Evolutionary conservation across 148 eudicot species (phyloP).

Genomic region (Agrostemma githago): DNA sequence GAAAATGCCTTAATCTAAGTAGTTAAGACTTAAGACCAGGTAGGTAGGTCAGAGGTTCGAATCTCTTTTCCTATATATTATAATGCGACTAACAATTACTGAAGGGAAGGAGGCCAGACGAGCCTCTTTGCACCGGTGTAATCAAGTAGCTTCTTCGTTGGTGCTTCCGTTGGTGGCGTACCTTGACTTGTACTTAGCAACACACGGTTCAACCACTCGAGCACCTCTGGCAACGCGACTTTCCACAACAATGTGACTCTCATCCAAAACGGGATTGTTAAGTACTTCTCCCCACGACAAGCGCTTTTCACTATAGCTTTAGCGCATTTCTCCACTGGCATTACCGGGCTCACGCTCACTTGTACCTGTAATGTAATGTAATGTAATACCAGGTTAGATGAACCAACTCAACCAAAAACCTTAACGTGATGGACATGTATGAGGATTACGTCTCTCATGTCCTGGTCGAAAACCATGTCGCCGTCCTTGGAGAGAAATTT

Average conservation of each 20-base stretch:
- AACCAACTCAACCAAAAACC: too few relatives aligned
- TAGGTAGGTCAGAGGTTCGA: too few relatives aligned
- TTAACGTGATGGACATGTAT: too few relatives aligned
- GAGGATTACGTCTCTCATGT: constrained; percentile 50
- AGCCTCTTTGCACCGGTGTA: constrained; percentile 38
- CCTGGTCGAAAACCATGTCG: constrained; percentile 35
- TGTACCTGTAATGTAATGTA: constrained; percentile 37
- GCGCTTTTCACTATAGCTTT: constrained; percentile 51
- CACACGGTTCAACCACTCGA: constrained; percentile 41
- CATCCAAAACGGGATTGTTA: constrained; percentile 58
- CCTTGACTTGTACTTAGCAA: constrained; percentile 36
- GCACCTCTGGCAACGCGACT: constrained; percentile 40
- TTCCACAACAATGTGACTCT: constrained; percentile 35
- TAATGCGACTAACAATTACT: not conserved
- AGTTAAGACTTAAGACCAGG: too few relatives aligned
- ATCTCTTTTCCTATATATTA: too few relatives aligned
- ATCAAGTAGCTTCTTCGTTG: constrained; percentile 48
- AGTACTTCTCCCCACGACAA: constrained; percentile 45
- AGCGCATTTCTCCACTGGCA: constrained; percentile 35
- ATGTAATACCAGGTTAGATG: not conserved
- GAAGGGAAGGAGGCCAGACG: constrained; percentile 43
- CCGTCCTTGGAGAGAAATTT: constrained; percentile 44
- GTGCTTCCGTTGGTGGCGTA: constrained; percentile 33
- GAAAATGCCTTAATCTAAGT: too few relatives aligned
- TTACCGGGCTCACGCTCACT: constrained; percentile 41